A percentile compares a stretch with the other conserved stretches of the same genome.
Evolutionary conservation across 2,329 filamentous ascomycete species (phyloP).

Genomic region (Clarireedia sp.): DNA sequence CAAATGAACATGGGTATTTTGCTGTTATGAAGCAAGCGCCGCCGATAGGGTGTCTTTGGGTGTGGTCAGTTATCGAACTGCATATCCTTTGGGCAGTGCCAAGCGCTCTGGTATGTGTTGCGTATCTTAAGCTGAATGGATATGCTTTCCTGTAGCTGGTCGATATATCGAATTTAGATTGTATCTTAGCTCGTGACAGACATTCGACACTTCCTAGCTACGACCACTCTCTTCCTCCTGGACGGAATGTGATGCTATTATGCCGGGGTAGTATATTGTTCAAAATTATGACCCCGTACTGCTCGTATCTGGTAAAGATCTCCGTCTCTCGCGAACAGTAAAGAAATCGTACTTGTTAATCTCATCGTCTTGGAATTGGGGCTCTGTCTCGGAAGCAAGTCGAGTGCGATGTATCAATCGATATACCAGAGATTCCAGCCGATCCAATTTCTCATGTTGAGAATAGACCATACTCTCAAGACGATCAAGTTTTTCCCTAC

Average conservation of each 20-base stretch:
- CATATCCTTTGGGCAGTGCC: slow-evolving; percentile 56
- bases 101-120: slow-evolving; percentile 36
- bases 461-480: slow-evolving; percentile 16
- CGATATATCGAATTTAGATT: slow-evolving; percentile 1
- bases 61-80: slow-evolving; percentile 88
- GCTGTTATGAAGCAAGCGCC: slow-evolving; percentile 88
- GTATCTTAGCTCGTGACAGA: neutral
- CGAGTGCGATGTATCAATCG: slow-evolving; percentile 14
- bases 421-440: slow-evolving; percentile 19
- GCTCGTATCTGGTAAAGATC: too few species aligned
- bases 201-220: too few species aligned
- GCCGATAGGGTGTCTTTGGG: slow-evolving; percentile 82
- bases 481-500: slow-evolving; percentile 17
- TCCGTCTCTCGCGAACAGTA: neutral
- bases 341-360: too few species aligned
- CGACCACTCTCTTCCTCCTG: too few species aligned
- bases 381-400: neutral
- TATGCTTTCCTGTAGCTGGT: slow-evolving; percentile 21
- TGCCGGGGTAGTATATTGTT: too few species aligned
- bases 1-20: slow-evolving; percentile 73
- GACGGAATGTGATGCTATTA: too few species aligned
- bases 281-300: too few species aligned
- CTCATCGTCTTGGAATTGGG: neutral
- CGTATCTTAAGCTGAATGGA: slow-evolving; percentile 21
- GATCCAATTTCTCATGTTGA: slow-evolving; percentile 22